These are phyloP conservation scores for Torrubiellomyces zombiae DNA, from an alignment of 2,329 filamentous ascomycete genomes.

Conservation along the genomic window DNA sequence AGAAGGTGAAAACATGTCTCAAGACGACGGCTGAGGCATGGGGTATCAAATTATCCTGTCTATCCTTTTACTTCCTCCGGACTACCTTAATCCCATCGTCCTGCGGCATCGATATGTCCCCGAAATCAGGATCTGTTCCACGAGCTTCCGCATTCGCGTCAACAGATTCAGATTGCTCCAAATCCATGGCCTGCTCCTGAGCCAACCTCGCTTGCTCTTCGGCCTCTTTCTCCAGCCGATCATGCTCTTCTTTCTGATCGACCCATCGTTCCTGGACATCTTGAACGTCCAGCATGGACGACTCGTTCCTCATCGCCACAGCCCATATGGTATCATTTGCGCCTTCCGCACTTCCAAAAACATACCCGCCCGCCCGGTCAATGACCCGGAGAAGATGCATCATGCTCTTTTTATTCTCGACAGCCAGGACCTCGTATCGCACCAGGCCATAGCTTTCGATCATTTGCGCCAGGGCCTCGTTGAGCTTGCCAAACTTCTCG, in stretches of 20 bases:
- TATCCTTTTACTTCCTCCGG: too few relatives aligned
- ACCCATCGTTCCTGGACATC: conserved; percentile 96
- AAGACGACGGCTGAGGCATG: conserved; percentile 22
- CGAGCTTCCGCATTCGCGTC: conserved; percentile 7
- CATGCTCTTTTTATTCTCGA: conserved; percentile 96
- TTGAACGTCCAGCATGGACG: conserved; percentile 59
- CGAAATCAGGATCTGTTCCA: conserved; percentile 29
- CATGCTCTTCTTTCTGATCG: conserved; percentile 75
- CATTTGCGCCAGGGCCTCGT: conserved; percentile 70
- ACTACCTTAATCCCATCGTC: conserved; percentile 57
- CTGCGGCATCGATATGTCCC: conserved; percentile 31
- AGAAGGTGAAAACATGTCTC: conserved; percentile 23
- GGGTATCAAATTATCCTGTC: conserved; percentile 44
- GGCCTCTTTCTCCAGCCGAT: conserved; percentile 58
- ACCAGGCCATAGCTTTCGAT: conserved; percentile 85
- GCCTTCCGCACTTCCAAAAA: conserved; percentile 78
- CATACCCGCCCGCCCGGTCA: conserved; percentile 82
- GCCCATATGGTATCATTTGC: conserved; percentile 97
- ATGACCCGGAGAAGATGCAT: conserved; percentile 79
- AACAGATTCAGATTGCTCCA: conserved; percentile 11
- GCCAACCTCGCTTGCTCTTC: conserved; percentile 49
- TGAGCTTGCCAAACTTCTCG: conserved; percentile 68
- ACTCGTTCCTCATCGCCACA: conserved; percentile 70
- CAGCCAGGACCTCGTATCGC: conserved; percentile 79
- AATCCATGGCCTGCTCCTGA: conserved; percentile 20